Evolutionary conservation across 2,329 filamentous ascomycete genomes (phyloP), one percentile per base, ranked within the genome.

Genomic region (Botryotinia narcissicola): DNA sequence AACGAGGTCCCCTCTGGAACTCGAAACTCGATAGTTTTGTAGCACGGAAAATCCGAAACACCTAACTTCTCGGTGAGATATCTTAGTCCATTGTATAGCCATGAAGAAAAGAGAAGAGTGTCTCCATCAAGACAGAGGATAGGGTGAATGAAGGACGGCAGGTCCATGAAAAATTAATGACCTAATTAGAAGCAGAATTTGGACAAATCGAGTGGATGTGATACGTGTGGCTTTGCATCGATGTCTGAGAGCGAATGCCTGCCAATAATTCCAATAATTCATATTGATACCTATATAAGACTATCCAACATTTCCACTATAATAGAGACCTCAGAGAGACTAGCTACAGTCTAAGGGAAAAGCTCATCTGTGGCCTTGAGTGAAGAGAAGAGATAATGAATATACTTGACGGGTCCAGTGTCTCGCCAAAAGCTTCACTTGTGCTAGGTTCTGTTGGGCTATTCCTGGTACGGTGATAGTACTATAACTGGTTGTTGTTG

Each of bases 51-150:
- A 14, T n/a, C 25, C 1, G 25, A 14, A n/a, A 48, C 6, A 2
- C 0, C 4, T 12, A 1, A 22, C 2, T 14, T 25, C 40, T 20
- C 25, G 48, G 0, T 1, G 10, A n/a, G 25, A 0, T 1, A 2
- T 14, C 12, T 51, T 51, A 0, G 0, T 51, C 7, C 25, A 51
- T n/a, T 16, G 25, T 14, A 16, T 54, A 0, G 2, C 5, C 5
- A 54, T n/a, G 5, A 25, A 16, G 12, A 14, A 16, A n/a, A 51
- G 22, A 25, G 12, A n/a, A 14, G 46, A 51, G n/a, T 1, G 0
- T 4, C 9, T 25, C 9, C 35, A 48, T 10, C 46, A 48, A 25
- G 46, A 48, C 22, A 1, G 16, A 22, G 25, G 4, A 48, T 25
- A 10, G 46, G 46, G 44, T 1, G 0, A 4, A 46, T 46, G 3